phyloP scores from a whole-genome alignment of 805 yeast genomes.

The Ogataea polymorpha region DNA sequence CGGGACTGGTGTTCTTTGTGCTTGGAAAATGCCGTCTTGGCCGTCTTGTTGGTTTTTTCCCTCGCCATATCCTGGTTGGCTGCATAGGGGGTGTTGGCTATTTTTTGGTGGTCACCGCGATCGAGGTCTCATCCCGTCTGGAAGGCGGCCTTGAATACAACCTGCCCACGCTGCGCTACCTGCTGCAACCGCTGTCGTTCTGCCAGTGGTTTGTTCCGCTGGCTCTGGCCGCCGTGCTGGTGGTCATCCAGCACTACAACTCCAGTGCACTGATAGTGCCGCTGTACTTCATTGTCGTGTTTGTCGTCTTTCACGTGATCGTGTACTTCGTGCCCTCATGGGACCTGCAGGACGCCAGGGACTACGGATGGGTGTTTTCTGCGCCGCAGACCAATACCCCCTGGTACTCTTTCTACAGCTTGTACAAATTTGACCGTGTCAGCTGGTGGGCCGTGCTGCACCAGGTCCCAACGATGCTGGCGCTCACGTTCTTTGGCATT shows the following conservation, averaged over 20 bases:
- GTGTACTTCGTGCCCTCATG: conserved; percentile 65
- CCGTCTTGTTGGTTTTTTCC: conserved; percentile 88
- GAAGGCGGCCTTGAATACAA: conserved; percentile 72
- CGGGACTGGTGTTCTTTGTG: conserved; percentile 75
- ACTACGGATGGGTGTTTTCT: conserved; percentile 80
- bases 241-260: conserved; percentile 56
- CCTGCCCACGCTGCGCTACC: conserved; percentile 47
- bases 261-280: conserved; percentile 77
- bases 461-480: conserved; percentile 90
- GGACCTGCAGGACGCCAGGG: conserved; percentile 59
- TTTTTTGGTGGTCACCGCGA: conserved; percentile 83
- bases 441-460: conserved; percentile 66
- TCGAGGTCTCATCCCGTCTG: conserved; percentile 83
- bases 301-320: conserved; percentile 64
- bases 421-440: conserved; percentile 68
- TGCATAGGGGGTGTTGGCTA: conserved; percentile 99
- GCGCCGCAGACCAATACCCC: conserved; percentile 64
- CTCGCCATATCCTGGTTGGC: conserved; percentile 92
- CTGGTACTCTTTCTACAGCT: conserved; percentile 85
- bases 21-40: conserved; percentile 83
- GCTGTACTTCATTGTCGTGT: conserved; percentile 68
- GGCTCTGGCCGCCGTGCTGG: conserved; percentile 54
- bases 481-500: conserved; percentile 92
- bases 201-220: conserved; percentile 74
- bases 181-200: conserved; percentile 44